Evolutionary conservation across 2,329 filamentous ascomycete genomes (phyloP), one percentile per base, ranked within the genome.

Genomic region (Trichoderma atrobrunneum): DNA sequence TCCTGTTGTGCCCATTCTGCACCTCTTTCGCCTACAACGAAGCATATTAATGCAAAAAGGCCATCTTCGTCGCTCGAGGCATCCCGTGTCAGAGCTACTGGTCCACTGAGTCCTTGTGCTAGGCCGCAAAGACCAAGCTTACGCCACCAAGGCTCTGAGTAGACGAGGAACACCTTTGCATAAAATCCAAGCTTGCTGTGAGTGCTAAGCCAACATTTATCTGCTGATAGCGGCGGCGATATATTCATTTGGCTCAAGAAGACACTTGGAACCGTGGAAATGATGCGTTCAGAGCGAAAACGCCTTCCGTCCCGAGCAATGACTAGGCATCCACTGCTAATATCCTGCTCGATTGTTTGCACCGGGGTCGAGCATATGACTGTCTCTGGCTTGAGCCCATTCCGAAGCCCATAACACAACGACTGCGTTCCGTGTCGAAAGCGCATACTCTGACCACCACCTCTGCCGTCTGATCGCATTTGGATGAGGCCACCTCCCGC

Each of bases 171-270:
- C 18, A 77, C 76, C 56, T 87, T 87, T 71, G 82, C 83, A 72
- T 87, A 85, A 57, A 84, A 81, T 0, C 85, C 84, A 3, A 85
- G 78, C 3, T 73, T 77, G 18, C 81, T 82, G 0, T 77, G 74
- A 24, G 80, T 74, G 36, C 80, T 79, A 14, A 85, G 76, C 2
- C 79, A 76, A 5, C 78, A 76, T 32, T 83, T 80, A 3, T 78
- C 76, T 0, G 74, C 39, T 0, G 85, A 82, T 0, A 87, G 78
- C 1, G 59, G 63, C 2, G 56, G 67, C 1, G 24, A 39, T 10
- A 70, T 56, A 0, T 80, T 83, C 1, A 65, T 54, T 6, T 65
- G 36, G 1, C 5, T 65, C 12, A 65, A 3, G 1, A 65, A 65
- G 21, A 51, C 7, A 5, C 62, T 65, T 6, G 62, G 62, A 65